Percentiles rank a stretch among this genome's conserved stretches.
These are phyloP conservation scores for Aspergillus sp. DNA, from an alignment of 2,329 filamentous ascomycete species.

Conservation along the genomic window DNA sequence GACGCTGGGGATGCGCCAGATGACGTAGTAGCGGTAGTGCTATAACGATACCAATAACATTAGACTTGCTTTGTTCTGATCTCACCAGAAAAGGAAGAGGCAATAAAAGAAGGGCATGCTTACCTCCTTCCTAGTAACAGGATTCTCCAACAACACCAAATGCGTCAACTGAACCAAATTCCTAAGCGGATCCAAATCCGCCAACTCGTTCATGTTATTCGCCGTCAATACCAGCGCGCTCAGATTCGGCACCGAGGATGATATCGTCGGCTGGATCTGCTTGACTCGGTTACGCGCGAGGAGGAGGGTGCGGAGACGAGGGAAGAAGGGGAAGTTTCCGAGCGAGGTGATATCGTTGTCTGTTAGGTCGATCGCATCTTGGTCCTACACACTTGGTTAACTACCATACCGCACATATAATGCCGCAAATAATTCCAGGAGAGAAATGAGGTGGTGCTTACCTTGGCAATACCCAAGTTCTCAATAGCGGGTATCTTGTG, in stretches of 20 bases:
- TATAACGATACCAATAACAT: slow-evolving; percentile 38
- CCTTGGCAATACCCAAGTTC: slow-evolving; percentile 92
- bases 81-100: not conserved
- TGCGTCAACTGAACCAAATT: slow-evolving; percentile 72
- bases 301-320: slow-evolving; percentile 82
- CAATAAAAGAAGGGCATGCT: slow-evolving; percentile 28
- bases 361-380: slow-evolving; percentile 96
- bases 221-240: slow-evolving; percentile 77
- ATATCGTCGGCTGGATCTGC: slow-evolving; percentile 74
- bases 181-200: slow-evolving; percentile 79
- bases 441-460: slow-evolving; percentile 47
- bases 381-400: slow-evolving; percentile 61
- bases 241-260: slow-evolving; percentile 77
- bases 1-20: slow-evolving; percentile 81
- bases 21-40: slow-evolving; percentile 89
- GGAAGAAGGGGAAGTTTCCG: slow-evolving; percentile 89
- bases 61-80: too few species aligned
- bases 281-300: slow-evolving; percentile 86
- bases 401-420: not conserved
- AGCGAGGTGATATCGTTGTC: slow-evolving; percentile 94
- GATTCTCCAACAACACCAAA: slow-evolving; percentile 80
- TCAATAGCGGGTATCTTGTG: slow-evolving; percentile 97
- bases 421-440: not conserved
- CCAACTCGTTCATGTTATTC: slow-evolving; percentile 81
- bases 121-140: slow-evolving; percentile 89